These are phyloP conservation scores for Lathyrus tuberosus DNA, from an alignment of 306 rosid genomes.

Conservation along the genomic window DNA sequence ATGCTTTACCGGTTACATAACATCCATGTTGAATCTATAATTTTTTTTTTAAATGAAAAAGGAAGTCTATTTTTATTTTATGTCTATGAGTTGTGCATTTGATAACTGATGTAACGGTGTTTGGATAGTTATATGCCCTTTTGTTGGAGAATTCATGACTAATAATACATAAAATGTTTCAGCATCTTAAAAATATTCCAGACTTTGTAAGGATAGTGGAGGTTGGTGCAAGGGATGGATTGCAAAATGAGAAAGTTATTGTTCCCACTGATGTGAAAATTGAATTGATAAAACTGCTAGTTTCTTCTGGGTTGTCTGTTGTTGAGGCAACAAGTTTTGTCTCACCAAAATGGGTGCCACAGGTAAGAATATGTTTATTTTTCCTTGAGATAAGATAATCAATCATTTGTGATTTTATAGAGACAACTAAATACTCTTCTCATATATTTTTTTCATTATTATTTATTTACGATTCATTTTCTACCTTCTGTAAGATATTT, in stretches of 20 bases:
- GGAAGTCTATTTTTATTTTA: not conserved
- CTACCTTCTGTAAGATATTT: conserved; percentile 1
- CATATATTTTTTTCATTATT: not conserved
- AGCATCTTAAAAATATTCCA: conserved; percentile 61
- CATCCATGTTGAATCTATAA: conserved; percentile 24
- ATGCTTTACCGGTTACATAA: conserved; percentile 7
- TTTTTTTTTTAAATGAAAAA: conserved; percentile 22
- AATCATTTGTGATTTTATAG: conserved; percentile 12
- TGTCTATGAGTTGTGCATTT: conserved; percentile 25
- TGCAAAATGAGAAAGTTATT: conserved; percentile 82
- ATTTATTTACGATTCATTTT: conserved; percentile 14
- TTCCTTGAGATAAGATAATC: conserved; percentile 28
- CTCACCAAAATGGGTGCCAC: conserved; percentile 97
- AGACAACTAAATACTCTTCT: not conserved
- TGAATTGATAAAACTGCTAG: conserved; percentile 73
- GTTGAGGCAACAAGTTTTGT: conserved; percentile 96
- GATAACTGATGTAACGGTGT: not conserved
- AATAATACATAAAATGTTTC: conserved; percentile 30
- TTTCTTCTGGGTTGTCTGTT: conserved; percentile 76
- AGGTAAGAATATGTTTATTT: conserved; percentile 51
- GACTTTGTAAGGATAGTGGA: conserved; percentile 83
- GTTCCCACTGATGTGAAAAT: conserved; percentile 81
- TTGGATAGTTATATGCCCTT: conserved; percentile 13
- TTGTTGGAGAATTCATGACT: conserved; percentile 36
- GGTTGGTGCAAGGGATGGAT: conserved; percentile 94